Percentiles rank a stretch among this genome's conserved stretches.
Conservation (phyloP, 805 yeast genomes). For the Yamadazyma sp. region DNA sequence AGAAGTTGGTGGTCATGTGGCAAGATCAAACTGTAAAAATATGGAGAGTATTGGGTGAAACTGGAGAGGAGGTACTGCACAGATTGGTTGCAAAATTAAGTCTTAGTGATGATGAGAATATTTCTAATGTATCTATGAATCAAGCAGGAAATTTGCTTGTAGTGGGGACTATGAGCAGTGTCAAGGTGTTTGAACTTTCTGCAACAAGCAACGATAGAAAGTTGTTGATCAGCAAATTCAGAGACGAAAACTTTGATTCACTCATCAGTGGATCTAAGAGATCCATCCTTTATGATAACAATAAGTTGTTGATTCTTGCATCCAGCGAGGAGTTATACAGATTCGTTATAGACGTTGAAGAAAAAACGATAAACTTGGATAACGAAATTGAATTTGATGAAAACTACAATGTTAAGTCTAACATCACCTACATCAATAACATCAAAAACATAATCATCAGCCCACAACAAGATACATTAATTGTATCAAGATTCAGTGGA, state of each 20-base stretch:
- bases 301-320: constrained; percentile 52
- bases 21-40: constrained; percentile 77
- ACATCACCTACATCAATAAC: constrained; percentile 43
- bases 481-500: constrained; percentile 65
- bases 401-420: constrained; percentile 13
- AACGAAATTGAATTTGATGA: constrained; percentile 39
- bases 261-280: constrained; percentile 56
- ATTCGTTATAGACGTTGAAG: constrained; percentile 36
- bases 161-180: constrained; percentile 66
- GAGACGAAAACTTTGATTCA: constrained; percentile 41
- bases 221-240: constrained; percentile 53
- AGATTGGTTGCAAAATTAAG: constrained; percentile 65
- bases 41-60: constrained; percentile 54
- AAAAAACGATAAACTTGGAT: constrained; percentile 34
- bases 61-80: constrained; percentile 38
- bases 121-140: constrained; percentile 65
- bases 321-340: constrained; percentile 60
- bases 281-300: constrained; percentile 46
- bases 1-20: constrained; percentile 69
- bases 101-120: constrained; percentile 75
- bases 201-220: constrained; percentile 36
- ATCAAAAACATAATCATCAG: constrained; percentile 55
- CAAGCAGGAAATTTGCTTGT: constrained; percentile 64
- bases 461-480: constrained; percentile 45
- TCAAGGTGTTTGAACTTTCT: constrained; percentile 66